Evolutionary conservation across 2,329 filamentous ascomycete species (phyloP), one percentile per base, ranked within the genome.

Genomic region (Celoporthe dispersa): DNA sequence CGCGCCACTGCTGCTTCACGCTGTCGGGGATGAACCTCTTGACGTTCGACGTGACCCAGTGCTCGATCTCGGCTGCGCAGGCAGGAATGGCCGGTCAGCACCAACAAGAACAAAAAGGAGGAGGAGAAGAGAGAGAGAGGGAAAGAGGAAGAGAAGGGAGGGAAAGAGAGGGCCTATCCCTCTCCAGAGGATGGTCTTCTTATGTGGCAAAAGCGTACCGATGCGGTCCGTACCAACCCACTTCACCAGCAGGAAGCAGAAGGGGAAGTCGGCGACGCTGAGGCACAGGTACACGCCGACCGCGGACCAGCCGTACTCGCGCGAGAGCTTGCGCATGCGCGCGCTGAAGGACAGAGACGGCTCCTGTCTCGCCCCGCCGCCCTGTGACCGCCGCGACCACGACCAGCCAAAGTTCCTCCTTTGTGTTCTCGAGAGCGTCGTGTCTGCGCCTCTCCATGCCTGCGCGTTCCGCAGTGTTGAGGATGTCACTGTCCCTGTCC

Each of bases 271-370:
- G 66, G 97, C 82, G 51, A 92, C 91, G 57, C 92, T 94, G 68
- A 99, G 82, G 1, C 85, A 85, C 14, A 98, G 81, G 80, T 99
- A 99, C 19, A 99, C 93, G n/a, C 94, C 95, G 6, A 98, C 81
- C 0, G 94, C 94, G 3, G 92, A 88, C 94, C 94, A 98, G 55
- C 96, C 96, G 80, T 99, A 99, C 80, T 98, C 95, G 73, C 91
- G 90, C 2, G 92, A 94, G 61, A 99, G 87, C 78, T 93, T 94
- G 81, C 91, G 94, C 78, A 98, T 83, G 35, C 91, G 87, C 73
- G 90, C 89, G 2, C 90, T 91, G 57, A 96, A 79, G 9, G 90
- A 88, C 71, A 81, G 74, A 2, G 74, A 69, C 39, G 55, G 57
- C 31, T 68, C 64, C 25, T 72, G 67, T 25, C 19, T 60, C 12